These are phyloP conservation scores for Paraconiothyrium sp. DNA, from an alignment of 2,329 filamentous ascomycete species.

Conservation along the genomic window DNA sequence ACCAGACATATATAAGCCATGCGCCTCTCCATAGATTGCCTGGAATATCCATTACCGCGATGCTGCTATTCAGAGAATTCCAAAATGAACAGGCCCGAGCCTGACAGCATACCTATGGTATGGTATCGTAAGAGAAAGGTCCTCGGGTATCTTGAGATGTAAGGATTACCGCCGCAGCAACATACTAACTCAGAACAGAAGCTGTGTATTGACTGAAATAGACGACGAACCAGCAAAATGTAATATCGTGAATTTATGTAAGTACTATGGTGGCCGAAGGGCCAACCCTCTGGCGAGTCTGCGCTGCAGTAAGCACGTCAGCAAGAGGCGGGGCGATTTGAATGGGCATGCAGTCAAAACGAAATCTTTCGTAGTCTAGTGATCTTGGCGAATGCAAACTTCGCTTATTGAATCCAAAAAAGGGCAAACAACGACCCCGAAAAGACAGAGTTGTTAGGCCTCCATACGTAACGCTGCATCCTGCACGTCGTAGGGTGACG, in stretches of 20 bases:
- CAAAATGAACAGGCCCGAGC: background rate
- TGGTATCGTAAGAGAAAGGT: background rate
- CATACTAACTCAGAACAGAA: background rate
- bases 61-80: background rate
- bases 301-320: background rate
- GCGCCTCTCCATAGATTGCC: background rate
- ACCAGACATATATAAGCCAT: background rate
- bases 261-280: background rate
- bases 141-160: background rate
- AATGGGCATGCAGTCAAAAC: background rate
- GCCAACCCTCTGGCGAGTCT: background rate
- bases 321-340: background rate
- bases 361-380: background rate
- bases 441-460: background rate
- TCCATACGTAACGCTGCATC: constrained; percentile 8
- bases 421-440: constrained; percentile 4
- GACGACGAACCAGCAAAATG: background rate
- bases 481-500: background rate
- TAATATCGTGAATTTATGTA: background rate
- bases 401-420: constrained; percentile 22
- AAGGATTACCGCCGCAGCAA: background rate
- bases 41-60: background rate
- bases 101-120: background rate
- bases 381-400: constrained; percentile 3
- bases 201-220: background rate